Conservation (phyloP, 108 stramenopile genomes). For the Fistulifera solaris region DNA sequence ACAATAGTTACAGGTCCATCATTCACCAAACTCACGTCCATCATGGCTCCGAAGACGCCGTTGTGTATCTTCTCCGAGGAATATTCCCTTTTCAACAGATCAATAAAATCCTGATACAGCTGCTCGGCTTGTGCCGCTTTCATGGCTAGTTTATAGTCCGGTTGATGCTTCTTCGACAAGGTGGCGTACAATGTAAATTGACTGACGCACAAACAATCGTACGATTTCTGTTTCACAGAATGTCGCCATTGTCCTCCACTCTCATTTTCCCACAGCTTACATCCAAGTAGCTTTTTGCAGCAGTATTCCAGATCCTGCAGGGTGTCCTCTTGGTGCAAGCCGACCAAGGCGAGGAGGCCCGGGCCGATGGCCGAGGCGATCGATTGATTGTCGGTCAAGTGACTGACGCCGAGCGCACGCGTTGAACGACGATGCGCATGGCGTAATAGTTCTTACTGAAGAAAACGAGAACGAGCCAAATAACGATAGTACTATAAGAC, state of each 20-base stretch:
- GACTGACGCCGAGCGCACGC: constrained; percentile 84
- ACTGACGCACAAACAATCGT: constrained; percentile 65
- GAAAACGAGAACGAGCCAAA: too few species aligned
- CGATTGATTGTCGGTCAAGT: constrained; percentile 39
- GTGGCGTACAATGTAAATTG: constrained; percentile 86
- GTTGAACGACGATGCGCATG: constrained; percentile 79
- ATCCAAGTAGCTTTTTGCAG: constrained; percentile 47
- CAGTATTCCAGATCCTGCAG: constrained; percentile 62
- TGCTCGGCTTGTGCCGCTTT: constrained; percentile 47
- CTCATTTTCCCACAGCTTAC: constrained; percentile 79
- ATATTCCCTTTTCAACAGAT: constrained; percentile 48
- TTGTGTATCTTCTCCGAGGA: constrained; percentile 55
- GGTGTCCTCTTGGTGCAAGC: constrained; percentile 66
- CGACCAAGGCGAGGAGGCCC: constrained; percentile 66
- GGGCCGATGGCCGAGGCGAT: constrained; percentile 70
- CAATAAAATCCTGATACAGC: constrained; percentile 61
- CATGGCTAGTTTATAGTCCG: constrained; percentile 82
- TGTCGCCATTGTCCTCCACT: constrained; percentile 59
- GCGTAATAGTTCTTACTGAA: constrained; percentile 4
- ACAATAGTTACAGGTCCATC: constrained; percentile 88
- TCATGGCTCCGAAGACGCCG: constrained; percentile 83
- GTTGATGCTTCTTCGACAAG: constrained; percentile 72
- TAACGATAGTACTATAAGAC: too few species aligned
- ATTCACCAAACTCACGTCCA: constrained; percentile 71
- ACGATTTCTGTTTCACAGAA: constrained; percentile 57